A percentile compares a stretch with the other conserved stretches of the same genome.
Evolutionary conservation across 345 rosid genomes (phyloP).

Genomic region (Trapa bicornis): DNA sequence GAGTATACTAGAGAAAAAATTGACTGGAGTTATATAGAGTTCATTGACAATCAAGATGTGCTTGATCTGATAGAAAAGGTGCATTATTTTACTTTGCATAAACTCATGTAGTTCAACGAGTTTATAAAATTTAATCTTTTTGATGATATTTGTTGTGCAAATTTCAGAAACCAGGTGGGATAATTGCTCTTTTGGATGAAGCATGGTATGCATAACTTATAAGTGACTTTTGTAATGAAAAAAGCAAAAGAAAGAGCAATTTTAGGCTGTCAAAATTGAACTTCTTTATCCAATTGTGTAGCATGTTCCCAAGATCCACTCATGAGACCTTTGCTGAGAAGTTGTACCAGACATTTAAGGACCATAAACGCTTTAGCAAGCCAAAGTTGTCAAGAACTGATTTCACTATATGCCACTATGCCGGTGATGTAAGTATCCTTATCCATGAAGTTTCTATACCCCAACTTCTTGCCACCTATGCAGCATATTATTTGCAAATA

Average conservation of each 20-base stretch:
- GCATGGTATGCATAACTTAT: constrained; percentile 56
- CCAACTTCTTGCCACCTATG: not conserved
- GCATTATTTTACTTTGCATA: not conserved
- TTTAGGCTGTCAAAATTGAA: not conserved
- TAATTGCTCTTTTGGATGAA: constrained; percentile 94
- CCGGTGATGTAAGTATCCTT: constrained; percentile 75
- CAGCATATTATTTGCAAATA: not conserved
- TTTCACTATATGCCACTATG: constrained; percentile 91
- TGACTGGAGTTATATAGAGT: constrained; percentile 97
- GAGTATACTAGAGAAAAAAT: constrained; percentile 93
- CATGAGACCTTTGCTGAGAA: constrained; percentile 91
- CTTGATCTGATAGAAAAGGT: constrained; percentile 97
- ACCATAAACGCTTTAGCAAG: constrained; percentile 76
- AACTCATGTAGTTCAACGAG: not conserved
- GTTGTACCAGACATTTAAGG: constrained; percentile 84
- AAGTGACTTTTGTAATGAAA: not conserved
- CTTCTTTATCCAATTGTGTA: constrained; percentile 22
- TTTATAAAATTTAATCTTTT: not conserved
- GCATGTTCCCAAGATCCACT: constrained; percentile 98
- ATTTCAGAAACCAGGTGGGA: constrained; percentile 97
- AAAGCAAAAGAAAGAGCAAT: not conserved
- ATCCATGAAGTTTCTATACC: not conserved
- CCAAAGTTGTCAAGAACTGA: constrained; percentile 89
- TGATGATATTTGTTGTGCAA: not conserved
- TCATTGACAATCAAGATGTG: constrained; percentile 87